Evolutionary conservation across 2,329 filamentous ascomycete species (phyloP).

Genomic region (Colletotrichum eremochloae): DNA sequence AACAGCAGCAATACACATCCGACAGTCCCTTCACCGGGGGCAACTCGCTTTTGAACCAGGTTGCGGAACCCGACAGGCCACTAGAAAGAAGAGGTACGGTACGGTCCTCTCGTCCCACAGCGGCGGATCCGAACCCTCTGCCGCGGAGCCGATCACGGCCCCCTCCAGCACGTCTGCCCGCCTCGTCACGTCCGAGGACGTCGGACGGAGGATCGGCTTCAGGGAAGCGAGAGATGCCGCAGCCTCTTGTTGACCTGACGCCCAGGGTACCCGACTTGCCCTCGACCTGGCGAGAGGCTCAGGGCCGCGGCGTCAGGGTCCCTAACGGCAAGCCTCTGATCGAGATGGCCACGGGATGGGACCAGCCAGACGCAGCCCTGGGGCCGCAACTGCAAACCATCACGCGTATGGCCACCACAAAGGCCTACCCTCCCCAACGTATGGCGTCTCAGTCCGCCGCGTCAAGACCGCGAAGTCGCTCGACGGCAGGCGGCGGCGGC

Average conservation of each 20-base stretch:
- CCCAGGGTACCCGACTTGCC: slow-evolving; percentile 75
- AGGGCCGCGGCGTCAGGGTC: slow-evolving; percentile 62
- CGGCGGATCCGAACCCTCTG: slow-evolving; percentile 36
- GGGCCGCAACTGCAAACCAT: slow-evolving; percentile 35
- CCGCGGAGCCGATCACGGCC: slow-evolving; percentile 41
- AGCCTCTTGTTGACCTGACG: slow-evolving; percentile 77
- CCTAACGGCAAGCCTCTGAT: slow-evolving; percentile 60
- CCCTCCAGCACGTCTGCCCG: slow-evolving; percentile 44
- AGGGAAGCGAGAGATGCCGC: slow-evolving; percentile 55
- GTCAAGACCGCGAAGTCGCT: slow-evolving; percentile 35
- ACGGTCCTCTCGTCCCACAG: slow-evolving; percentile 49
- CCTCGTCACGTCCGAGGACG: slow-evolving; percentile 45
- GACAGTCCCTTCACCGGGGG: slow-evolving; percentile 41
- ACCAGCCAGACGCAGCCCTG: slow-evolving; percentile 29
- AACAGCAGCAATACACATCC: slow-evolving; percentile 33
- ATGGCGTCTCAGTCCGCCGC: slow-evolving; percentile 40
- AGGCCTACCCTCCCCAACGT: slow-evolving; percentile 39
- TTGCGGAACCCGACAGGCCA: slow-evolving; percentile 44
- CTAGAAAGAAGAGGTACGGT: slow-evolving; percentile 51
- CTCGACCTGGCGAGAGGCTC: slow-evolving; percentile 66
- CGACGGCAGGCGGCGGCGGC: slow-evolving; percentile 33
- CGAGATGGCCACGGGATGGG: slow-evolving; percentile 56
- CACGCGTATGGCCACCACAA: slow-evolving; percentile 35
- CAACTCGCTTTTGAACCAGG: slow-evolving; percentile 64
- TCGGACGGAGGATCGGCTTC: slow-evolving; percentile 42